Percentiles rank a stretch among this genome's conserved stretches.
Conservation (phyloP, 2,329 filamentous ascomycete genomes). For the Paracoccidioides brasiliensis region DNA sequence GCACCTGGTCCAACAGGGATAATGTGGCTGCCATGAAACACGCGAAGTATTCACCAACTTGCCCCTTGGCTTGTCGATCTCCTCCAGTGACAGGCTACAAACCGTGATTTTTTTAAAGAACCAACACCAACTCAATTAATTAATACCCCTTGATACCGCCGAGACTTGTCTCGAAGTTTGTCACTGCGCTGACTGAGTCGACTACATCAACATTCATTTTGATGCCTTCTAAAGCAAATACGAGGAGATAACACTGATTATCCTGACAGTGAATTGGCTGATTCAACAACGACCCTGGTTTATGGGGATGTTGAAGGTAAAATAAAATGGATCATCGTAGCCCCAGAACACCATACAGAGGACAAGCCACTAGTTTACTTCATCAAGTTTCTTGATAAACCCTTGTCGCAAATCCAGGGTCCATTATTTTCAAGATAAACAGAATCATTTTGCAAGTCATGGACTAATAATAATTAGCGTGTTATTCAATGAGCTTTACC, state of each 20-base stretch:
- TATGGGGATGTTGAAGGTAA: neutral
- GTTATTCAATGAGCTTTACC: no score
- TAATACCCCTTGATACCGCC: neutral
- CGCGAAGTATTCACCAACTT: neutral
- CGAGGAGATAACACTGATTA: neutral
- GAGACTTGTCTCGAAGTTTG: neutral
- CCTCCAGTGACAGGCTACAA: neutral
- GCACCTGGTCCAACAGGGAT: neutral
- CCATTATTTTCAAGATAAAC: neutral
- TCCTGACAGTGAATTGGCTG: neutral
- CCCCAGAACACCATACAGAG: no score
- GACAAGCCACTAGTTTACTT: neutral
- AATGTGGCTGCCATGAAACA: conserved; percentile 2
- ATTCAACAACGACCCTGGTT: neutral
- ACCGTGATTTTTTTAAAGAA: neutral
- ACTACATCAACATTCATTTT: neutral
- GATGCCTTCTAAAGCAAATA: neutral
- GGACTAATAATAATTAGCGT: no score
- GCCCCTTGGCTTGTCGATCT: conserved; percentile 1
- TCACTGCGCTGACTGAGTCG: neutral
- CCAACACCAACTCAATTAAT: neutral
- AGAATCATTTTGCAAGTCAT: no score
- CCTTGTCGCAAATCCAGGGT: neutral
- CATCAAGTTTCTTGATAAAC: neutral
- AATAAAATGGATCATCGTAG: no score